These are phyloP conservation scores for Mycena epipterygia DNA, from an alignment of 768 basidiomycete species.

Conservation along the genomic window DNA sequence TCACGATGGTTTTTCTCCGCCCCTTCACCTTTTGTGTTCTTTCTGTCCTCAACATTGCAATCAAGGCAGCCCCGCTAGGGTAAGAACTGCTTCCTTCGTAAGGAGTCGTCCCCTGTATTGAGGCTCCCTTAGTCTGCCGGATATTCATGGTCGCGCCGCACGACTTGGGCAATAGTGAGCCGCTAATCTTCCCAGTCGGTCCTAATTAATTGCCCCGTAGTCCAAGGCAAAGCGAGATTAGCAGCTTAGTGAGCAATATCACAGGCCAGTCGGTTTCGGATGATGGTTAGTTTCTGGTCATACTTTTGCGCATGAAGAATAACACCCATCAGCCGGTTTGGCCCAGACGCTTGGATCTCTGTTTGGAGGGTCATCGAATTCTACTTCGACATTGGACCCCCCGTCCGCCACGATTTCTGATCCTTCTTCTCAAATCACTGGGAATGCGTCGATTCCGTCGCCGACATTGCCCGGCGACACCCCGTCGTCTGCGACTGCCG, in stretches of 20 bases:
- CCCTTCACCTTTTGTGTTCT: conserved; percentile 6
- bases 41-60: not conserved
- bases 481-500: not conserved
- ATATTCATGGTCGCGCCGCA: not conserved
- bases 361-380: not conserved
- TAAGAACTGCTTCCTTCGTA: not conserved
- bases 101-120: not conserved
- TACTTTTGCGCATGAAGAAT: not conserved
- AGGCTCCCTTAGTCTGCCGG: not conserved
- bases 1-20: conserved; percentile 5
- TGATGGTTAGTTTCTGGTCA: not conserved
- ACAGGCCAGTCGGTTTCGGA: conserved; percentile 9
- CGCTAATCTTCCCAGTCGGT: not conserved
- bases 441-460: not conserved
- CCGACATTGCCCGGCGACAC: not conserved
- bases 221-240: conserved; percentile 3
- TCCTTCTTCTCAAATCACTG: not conserved
- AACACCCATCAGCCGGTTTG: not conserved
- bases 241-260: not conserved
- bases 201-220: not conserved
- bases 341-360: conserved; percentile 15
- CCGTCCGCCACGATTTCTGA: conserved; percentile 7
- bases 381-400: not conserved
- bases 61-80: conserved; percentile 9
- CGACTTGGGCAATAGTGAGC: not conserved